phyloP scores from a whole-genome alignment of 2,329 filamentous ascomycete species.

The Coleophoma eucalyptorum region DNA sequence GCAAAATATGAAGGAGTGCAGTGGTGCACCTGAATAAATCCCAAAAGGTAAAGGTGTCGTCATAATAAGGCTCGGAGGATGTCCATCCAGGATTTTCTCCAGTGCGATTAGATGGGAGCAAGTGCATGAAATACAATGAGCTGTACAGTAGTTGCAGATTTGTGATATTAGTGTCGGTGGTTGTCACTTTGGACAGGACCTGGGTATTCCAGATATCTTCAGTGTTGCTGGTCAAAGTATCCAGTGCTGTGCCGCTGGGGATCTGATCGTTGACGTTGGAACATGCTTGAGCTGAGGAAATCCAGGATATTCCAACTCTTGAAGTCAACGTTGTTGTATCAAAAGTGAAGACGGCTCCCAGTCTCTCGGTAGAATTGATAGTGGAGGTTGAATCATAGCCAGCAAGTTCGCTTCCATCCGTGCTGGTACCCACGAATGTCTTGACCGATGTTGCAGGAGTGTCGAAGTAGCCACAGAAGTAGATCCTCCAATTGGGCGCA shows the following conservation, averaged over 20 bases:
- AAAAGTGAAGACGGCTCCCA: conserved; percentile 47
- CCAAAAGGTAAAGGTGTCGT: conserved; percentile 71
- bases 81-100: conserved; percentile 67
- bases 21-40: conserved; percentile 60
- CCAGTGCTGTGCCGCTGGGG: conserved; percentile 35
- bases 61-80: conserved; percentile 64
- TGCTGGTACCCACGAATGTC: conserved; percentile 36
- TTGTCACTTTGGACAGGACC: conserved; percentile 61
- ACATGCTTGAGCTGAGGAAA: conserved; percentile 44
- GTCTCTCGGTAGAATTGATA: conserved; percentile 32
- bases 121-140: conserved; percentile 64
- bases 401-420: background rate
- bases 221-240: conserved; percentile 36
- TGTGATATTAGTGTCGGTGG: conserved; percentile 49
- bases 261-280: conserved; percentile 42
- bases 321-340: conserved; percentile 37
- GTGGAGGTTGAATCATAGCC: conserved; percentile 16
- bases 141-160: conserved; percentile 62
- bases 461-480: conserved; percentile 61
- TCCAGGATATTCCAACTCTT: conserved; percentile 45
- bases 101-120: conserved; percentile 67
- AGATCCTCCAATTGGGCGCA: conserved; percentile 57
- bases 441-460: conserved; percentile 34
- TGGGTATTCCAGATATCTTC: conserved; percentile 55
- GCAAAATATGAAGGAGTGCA: conserved; percentile 60